phyloP scores from a whole-genome alignment of 768 basidiomycete species.

The Collybia nuda region DNA sequence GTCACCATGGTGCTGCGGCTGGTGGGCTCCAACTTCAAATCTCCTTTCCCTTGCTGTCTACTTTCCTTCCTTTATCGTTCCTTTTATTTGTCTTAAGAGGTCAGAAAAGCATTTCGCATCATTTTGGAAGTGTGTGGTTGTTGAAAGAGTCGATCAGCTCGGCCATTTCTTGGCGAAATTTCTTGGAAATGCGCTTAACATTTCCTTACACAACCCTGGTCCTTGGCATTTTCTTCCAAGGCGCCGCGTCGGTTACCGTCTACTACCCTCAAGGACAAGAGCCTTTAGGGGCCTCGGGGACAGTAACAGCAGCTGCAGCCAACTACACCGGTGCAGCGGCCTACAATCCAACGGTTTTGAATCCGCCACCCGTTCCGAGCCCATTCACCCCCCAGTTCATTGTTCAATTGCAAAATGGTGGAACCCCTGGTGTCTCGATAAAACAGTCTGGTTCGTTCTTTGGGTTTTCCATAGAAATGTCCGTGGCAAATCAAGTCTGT shows the following conservation, averaged over 20 bases:
- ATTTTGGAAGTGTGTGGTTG: too few species aligned
- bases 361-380: conserved; percentile 50
- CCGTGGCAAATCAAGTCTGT: conserved; percentile 58
- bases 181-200: too few species aligned
- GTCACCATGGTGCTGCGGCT: too few species aligned
- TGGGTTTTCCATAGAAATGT: conserved; percentile 66
- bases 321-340: conserved; percentile 49
- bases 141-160: too few species aligned
- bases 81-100: too few species aligned
- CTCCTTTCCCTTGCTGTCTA: too few species aligned
- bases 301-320: conserved; percentile 33
- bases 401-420: conserved; percentile 39
- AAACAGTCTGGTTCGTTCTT: conserved; percentile 37
- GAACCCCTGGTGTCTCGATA: conserved; percentile 33
- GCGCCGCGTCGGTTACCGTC: conserved; percentile 29
- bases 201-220: neutral
- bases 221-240: conserved; percentile 11
- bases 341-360: conserved; percentile 51
- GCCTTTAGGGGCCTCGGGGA: conserved; percentile 17
- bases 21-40: too few species aligned
- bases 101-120: too few species aligned
- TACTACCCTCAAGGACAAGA: conserved; percentile 32
- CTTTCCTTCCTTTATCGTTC: too few species aligned
- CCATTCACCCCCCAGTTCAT: conserved; percentile 42
- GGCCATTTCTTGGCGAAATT: too few species aligned